Base-by-base conservation (phyloP, 1,284 basidiomycete genomes). In the Sanghuangporus baumii region DNA sequence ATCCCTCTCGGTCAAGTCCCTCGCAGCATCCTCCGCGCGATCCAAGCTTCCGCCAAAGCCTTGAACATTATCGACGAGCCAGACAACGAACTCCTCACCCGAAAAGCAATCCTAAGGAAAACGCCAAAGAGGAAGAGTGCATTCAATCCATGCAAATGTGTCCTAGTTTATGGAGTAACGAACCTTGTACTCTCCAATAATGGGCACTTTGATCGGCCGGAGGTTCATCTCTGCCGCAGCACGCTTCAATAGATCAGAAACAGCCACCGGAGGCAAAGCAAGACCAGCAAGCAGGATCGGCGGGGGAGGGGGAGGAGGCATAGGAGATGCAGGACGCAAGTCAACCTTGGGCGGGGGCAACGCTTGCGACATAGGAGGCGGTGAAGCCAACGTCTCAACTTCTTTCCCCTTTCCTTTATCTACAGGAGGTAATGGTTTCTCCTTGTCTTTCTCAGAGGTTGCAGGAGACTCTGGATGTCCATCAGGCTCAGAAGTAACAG, bases 341-440 rank as follows among this genome's bases (percentile, higher is more conserved):
- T 68, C 59, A 36, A 70, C 66, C 12, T 76, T 69, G 12, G 71
- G 67, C 14, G 81, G 81, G 12, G 81, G 81, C 8, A 84, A 73
- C 5, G 79, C 74, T 16, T 86, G 82, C 0, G 84, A 84, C 75
- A 88, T 76, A 4, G 82, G 77, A 34, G 83, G 81, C n/a, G 90
- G 89, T 0, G 89, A 89, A 9, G 78, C 74, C 11, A 76, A 69
- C 26, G 81, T 68, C 23, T 74, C 82, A 6, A 79, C 72, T 11
- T 83, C 89, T 66, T 82, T 88, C 47, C 83, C 87, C 71, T 93
- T 93, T 61, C 91, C 91, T 71, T 93, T 93, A 78, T 91, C 89
- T 23, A 87, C 70, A 67, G 82, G 87, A 3, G 80, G 77, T 18
- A 73, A 67, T 7, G 73, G 69, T 60, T 78, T 75, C 38, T 79